phyloP scores from a whole-genome alignment of 2,329 filamentous ascomycete species.

The Didymella lethalis region DNA sequence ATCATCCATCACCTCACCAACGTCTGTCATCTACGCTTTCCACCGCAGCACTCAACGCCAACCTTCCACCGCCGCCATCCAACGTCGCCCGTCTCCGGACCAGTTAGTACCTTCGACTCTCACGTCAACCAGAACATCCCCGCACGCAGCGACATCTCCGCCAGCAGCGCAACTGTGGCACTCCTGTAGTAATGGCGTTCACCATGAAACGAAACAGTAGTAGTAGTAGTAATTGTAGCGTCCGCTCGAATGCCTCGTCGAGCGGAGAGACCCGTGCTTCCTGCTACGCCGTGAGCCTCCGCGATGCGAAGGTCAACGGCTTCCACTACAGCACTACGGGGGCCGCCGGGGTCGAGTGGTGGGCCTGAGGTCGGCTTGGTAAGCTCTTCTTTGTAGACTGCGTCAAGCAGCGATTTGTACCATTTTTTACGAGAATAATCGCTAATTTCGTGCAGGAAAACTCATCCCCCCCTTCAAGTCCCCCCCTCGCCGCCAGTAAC shows the following conservation, averaged over 20 bases:
- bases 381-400: slow-evolving; percentile 23
- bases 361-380: slow-evolving; percentile 57
- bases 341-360: slow-evolving; percentile 68
- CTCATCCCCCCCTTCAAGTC: slow-evolving; percentile 85
- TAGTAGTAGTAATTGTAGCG: slow-evolving; percentile 70
- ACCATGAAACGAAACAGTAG: slow-evolving; percentile 74
- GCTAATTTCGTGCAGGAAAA: slow-evolving; percentile 66
- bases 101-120: slow-evolving; percentile 13
- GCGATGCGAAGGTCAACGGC: slow-evolving; percentile 70
- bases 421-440: not conserved
- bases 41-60: slow-evolving; percentile 6
- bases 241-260: slow-evolving; percentile 63
- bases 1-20: slow-evolving; percentile 22
- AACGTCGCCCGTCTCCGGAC: slow-evolving; percentile 17
- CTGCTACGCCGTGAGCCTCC: slow-evolving; percentile 82
- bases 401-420: too few relatives aligned
- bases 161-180: slow-evolving; percentile 55
- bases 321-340: slow-evolving; percentile 96
- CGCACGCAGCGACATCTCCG: slow-evolving; percentile 20
- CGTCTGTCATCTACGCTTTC: slow-evolving; percentile 17
- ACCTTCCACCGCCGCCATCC: slow-evolving; percentile 7
- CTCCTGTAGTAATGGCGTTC: slow-evolving; percentile 69
- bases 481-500: slow-evolving; percentile 81
- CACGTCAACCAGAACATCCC: not conserved
- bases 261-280: slow-evolving; percentile 83